These are phyloP conservation scores for Picea abies DNA, from an alignment of 83 land plant genomes.

Conservation along the genomic window DNA sequence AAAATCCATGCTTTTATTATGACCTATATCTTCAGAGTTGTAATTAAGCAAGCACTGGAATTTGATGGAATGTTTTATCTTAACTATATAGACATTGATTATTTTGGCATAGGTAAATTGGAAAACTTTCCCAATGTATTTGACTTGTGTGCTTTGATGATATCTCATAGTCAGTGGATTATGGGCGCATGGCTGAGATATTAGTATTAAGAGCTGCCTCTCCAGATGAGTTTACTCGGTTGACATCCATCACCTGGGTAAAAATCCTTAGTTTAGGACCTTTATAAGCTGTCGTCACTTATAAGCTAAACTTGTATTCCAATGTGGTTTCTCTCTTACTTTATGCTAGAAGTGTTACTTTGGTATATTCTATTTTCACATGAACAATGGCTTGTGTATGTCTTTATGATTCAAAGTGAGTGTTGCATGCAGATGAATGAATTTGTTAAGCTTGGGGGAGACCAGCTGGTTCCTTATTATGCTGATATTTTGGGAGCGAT, in stretches of 20 bases:
- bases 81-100: background rate
- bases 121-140: background rate
- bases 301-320: background rate
- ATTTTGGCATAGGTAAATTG: background rate
- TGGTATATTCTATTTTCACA: background rate
- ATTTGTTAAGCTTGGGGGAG: slow-evolving; percentile 98
- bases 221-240: slow-evolving; percentile 92
- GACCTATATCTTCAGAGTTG: background rate
- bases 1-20: background rate
- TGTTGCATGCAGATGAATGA: slow-evolving; percentile 81
- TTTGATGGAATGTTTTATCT: background rate
- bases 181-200: slow-evolving; percentile 99
- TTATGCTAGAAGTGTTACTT: background rate
- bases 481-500: slow-evolving; percentile 95
- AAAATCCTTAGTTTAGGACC: slow-evolving; percentile 9
- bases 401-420: background rate
- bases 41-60: background rate
- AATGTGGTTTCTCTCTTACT: background rate
- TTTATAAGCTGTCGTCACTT: background rate
- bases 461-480: slow-evolving; percentile 95
- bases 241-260: slow-evolving; percentile 99
- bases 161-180: slow-evolving; percentile 88
- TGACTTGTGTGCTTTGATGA: slow-evolving; percentile 6
- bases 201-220: slow-evolving; percentile 91
- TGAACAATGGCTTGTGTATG: background rate